phyloP scores from a whole-genome alignment of 1,284 basidiomycete genomes.

The Trametes pubescens region DNA sequence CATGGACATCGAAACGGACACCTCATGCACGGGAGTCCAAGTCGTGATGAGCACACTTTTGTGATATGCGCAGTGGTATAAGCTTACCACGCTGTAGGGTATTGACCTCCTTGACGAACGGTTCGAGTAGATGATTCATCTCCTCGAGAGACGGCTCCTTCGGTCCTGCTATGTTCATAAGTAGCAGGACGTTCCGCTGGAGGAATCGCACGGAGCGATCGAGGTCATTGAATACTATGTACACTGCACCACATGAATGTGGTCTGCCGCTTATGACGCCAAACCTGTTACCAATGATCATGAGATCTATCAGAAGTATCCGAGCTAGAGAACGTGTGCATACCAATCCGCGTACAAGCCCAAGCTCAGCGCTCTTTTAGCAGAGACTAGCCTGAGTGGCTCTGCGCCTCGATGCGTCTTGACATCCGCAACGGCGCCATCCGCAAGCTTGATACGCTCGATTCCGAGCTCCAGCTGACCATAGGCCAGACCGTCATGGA shows the following conservation, averaged over 20 bases:
- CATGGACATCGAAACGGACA: background rate
- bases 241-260: constrained; percentile 41
- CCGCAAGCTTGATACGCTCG: background rate
- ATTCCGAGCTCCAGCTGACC: background rate
- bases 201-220: constrained; percentile 34
- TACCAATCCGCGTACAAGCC: constrained; percentile 42
- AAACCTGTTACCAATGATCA: constrained; percentile 32
- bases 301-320: background rate
- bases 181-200: constrained; percentile 37
- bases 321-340: background rate
- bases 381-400: constrained; percentile 4
- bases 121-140: constrained; percentile 32
- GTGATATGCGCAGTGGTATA: too few relatives aligned
- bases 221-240: constrained; percentile 40
- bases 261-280: constrained; percentile 34
- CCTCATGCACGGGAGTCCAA: constrained; percentile 1
- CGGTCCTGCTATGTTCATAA: constrained; percentile 6
- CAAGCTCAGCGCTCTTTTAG: constrained; percentile 36
- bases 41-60: too few relatives aligned
- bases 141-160: constrained; percentile 35
- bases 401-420: background rate
- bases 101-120: constrained; percentile 15
- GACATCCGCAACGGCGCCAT: background rate
- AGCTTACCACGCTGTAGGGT: background rate
- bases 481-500: background rate